phyloP scores from a whole-genome alignment of 2,329 filamentous ascomycete species.

The Dactylellina haptotyla region DNA sequence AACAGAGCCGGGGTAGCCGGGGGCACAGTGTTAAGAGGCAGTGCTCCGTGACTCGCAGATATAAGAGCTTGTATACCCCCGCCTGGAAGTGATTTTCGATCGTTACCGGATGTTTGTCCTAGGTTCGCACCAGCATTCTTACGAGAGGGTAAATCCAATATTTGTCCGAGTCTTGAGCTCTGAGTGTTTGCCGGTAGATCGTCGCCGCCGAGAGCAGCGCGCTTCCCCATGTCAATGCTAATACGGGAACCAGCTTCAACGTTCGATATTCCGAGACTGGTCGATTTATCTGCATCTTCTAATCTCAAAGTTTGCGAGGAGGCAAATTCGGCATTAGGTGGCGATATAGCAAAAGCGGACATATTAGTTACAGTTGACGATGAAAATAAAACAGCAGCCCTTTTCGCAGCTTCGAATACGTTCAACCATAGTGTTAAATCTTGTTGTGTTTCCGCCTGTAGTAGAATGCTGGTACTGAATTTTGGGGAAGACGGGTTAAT shows the following conservation, averaged over 20 bases:
- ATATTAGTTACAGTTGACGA: conserved; percentile 70
- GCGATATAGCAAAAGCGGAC: conserved; percentile 91
- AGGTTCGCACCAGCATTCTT: conserved; percentile 2
- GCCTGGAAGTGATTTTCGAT: conserved; percentile 64
- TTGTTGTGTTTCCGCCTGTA: conserved; percentile 91
- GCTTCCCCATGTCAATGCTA: conserved; percentile 70
- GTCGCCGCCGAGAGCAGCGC: conserved; percentile 72
- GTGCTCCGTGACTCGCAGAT: conserved; percentile 80
- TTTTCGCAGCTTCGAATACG: conserved; percentile 92
- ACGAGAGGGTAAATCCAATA: conserved; percentile 41
- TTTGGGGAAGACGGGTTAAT: too few species aligned
- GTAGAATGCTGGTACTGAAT: conserved; percentile 71
- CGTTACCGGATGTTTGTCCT: conserved; percentile 31
- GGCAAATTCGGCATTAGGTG: conserved; percentile 88
- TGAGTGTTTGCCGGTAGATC: conserved; percentile 65
- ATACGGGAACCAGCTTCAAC: conserved; percentile 53
- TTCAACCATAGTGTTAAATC: conserved; percentile 96
- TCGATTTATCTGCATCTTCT: conserved; percentile 70
- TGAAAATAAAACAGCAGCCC: conserved; percentile 78
- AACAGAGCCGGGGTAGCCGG: conserved; percentile 60
- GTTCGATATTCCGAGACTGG: conserved; percentile 67
- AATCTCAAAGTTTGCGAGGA: conserved; percentile 70
- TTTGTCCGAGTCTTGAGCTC: conserved; percentile 72
- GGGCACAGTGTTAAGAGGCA: conserved; percentile 71
- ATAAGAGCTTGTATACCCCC: conserved; percentile 85